phyloP scores from a whole-genome alignment of 345 rosid species.

The Cardamine chenopodiifolia region DNA sequence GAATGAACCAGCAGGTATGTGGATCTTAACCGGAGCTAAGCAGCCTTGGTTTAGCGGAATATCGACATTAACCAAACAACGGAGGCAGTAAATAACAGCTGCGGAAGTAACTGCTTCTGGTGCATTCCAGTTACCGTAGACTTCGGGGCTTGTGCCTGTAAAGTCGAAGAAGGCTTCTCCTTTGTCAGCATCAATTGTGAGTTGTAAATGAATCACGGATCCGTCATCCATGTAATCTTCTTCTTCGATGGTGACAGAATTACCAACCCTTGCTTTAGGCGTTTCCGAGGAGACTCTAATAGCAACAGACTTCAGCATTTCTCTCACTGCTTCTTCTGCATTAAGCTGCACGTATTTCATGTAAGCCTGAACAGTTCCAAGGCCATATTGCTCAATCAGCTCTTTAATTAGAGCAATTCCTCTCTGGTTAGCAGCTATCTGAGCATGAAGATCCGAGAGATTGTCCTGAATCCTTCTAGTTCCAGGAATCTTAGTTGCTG shows the following conservation, averaged over 20 bases:
- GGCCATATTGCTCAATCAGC: constrained; percentile 81
- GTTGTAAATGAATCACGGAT: constrained; percentile 71
- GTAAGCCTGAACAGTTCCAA: constrained; percentile 88
- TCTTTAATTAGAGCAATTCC: constrained; percentile 88
- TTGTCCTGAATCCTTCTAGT: constrained; percentile 88
- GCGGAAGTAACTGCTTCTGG: constrained; percentile 97
- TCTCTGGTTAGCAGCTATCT: constrained; percentile 96
- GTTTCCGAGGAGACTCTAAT: constrained; percentile 52
- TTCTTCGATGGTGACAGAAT: constrained; percentile 62
- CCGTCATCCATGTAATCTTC: constrained; percentile 98
- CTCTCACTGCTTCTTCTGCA: constrained; percentile 93
- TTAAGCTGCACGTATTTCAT: constrained; percentile 88
- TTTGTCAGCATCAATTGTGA: constrained; percentile 63
- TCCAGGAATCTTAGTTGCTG: constrained; percentile 65
- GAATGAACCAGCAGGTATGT: constrained; percentile 75
- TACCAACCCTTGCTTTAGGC: constrained; percentile 34
- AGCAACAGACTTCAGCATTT: constrained; percentile 92
- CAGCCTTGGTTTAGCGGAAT: constrained; percentile 98
- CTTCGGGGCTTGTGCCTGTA: constrained; percentile 89
- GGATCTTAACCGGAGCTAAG: constrained; percentile 81
- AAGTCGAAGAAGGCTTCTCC: constrained; percentile 93
- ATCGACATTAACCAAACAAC: constrained; percentile 82
- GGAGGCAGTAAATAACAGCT: constrained; percentile 93
- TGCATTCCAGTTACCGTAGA: constrained; percentile 95
- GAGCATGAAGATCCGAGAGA: constrained; percentile 92